Conservation (phyloP, 208 protist species). For the Wallacemonas rigidus region DNA sequence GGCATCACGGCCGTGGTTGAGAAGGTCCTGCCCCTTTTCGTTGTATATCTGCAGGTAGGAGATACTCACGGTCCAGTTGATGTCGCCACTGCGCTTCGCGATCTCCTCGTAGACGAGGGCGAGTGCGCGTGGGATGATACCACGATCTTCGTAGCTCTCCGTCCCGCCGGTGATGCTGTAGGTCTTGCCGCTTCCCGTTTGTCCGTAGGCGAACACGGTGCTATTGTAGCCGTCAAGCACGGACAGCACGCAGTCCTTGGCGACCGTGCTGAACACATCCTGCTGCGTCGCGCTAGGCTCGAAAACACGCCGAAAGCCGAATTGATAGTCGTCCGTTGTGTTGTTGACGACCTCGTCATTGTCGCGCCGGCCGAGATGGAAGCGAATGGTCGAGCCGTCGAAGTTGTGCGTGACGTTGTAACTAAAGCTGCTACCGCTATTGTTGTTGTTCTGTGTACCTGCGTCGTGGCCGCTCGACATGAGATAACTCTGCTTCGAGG, state of each 20-base stretch:
- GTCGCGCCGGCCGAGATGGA: slow-evolving; percentile 40
- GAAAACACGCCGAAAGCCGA: slow-evolving; percentile 83
- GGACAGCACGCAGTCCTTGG: slow-evolving; percentile 81
- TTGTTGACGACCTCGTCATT: slow-evolving; percentile 76
- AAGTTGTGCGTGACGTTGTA: slow-evolving; percentile 56
- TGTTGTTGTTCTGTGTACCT: background rate
- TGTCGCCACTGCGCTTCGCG: slow-evolving; percentile 30
- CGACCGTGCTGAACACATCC: slow-evolving; percentile 83
- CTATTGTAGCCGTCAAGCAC: slow-evolving; percentile 87
- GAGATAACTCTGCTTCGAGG: slow-evolving; percentile 51
- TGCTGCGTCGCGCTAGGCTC: slow-evolving; percentile 65
- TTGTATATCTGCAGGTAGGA: slow-evolving; percentile 93
- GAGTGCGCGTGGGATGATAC: slow-evolving; percentile 88
- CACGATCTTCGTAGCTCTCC: slow-evolving; percentile 83
- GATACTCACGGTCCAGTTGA: slow-evolving; percentile 52
- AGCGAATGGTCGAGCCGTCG: slow-evolving; percentile 39
- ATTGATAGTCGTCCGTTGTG: slow-evolving; percentile 61
- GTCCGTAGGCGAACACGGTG: slow-evolving; percentile 91
- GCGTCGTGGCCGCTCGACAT: slow-evolving; percentile 19
- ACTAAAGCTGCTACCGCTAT: background rate
- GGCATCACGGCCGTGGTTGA: slow-evolving; percentile 90
- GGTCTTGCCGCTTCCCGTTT: slow-evolving; percentile 92
- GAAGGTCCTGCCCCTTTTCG: slow-evolving; percentile 89
- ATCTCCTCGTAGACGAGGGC: slow-evolving; percentile 83
- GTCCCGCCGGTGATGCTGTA: slow-evolving; percentile 90